Evolutionary conservation across 192 early-diverging fungal species (phyloP).

Genomic region (Backusella macrospora): DNA sequence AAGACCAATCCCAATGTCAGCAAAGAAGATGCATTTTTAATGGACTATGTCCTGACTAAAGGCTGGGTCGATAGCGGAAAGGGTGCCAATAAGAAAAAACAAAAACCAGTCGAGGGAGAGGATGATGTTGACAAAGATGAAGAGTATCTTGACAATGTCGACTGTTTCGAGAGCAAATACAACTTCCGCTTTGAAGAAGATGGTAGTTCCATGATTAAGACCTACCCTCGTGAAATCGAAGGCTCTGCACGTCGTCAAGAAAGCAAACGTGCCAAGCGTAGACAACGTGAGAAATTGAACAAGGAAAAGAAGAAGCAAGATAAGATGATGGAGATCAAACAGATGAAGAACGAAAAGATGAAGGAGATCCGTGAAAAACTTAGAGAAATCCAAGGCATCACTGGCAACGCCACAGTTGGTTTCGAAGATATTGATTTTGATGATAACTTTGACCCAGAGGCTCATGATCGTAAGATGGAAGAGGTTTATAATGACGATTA

Average conservation of each 20-base stretch:
- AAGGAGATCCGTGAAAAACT: slow-evolving; percentile 83
- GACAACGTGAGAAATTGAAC: slow-evolving; percentile 70
- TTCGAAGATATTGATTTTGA: slow-evolving; percentile 85
- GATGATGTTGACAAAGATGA: slow-evolving; percentile 69
- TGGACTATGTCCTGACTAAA: slow-evolving; percentile 91
- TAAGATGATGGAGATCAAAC: slow-evolving; percentile 85
- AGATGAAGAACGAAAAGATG: slow-evolving; percentile 90
- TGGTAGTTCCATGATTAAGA: slow-evolving; percentile 66
- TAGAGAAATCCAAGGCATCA: slow-evolving; percentile 85
- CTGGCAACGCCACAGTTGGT: slow-evolving; percentile 69
- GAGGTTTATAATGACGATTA: slow-evolving; percentile 76
- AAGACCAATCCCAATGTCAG: slow-evolving; percentile 53
- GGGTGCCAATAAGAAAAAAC: slow-evolving; percentile 55
- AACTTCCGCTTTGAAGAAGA: slow-evolving; percentile 96
- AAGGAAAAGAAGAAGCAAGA: slow-evolving; percentile 72
- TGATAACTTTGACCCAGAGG: slow-evolving; percentile 88
- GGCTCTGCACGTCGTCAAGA: slow-evolving; percentile 84
- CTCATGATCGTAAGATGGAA: slow-evolving; percentile 87
- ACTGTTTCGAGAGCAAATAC: slow-evolving; percentile 88
- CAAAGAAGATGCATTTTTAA: slow-evolving; percentile 70
- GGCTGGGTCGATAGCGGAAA: slow-evolving; percentile 78
- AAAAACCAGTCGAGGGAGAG: slow-evolving; percentile 68
- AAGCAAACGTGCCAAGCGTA: slow-evolving; percentile 73
- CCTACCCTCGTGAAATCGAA: slow-evolving; percentile 82
- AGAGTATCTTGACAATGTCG: slow-evolving; percentile 75